Percentiles rank a stretch among this genome's conserved stretches.
Evolutionary conservation across 352 stramenopile genomes (phyloP).

Genomic region (Globisporangium polare): DNA sequence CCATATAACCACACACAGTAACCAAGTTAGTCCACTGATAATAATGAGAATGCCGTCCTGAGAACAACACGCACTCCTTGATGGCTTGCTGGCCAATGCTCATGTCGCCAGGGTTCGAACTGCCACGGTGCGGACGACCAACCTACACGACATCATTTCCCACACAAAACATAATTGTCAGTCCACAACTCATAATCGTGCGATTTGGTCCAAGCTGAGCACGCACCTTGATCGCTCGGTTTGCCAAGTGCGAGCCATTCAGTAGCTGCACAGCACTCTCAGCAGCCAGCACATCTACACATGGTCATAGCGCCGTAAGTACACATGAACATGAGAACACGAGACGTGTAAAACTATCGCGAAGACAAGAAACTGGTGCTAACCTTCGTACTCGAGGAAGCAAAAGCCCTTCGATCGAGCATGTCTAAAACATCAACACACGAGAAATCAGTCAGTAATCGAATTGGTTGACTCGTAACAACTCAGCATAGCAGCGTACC

Average conservation of each 20-base stretch:
- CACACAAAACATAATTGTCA: not conserved
- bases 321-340: not conserved
- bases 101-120: conserved; percentile 53
- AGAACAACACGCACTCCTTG: conserved; percentile 47
- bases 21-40: not conserved
- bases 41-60: not conserved
- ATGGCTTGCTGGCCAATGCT: conserved; percentile 73
- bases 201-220: not conserved
- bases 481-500: conserved; percentile 24
- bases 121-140: conserved; percentile 69
- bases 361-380: not conserved
- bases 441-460: not conserved
- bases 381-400: conserved; percentile 76
- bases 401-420: conserved; percentile 76
- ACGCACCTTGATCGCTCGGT: conserved; percentile 58
- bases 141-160: conserved; percentile 30
- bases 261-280: conserved; percentile 78
- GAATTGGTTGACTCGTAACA: not conserved
- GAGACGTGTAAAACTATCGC: not conserved
- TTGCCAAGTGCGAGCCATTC: conserved; percentile 56
- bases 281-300: conserved; percentile 61
- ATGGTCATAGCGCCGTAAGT: conserved; percentile 5
- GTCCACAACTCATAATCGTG: not conserved
- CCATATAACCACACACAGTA: not conserved
- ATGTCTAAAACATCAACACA: conserved; percentile 26